phyloP scores from a whole-genome alignment of 805 yeast genomes.

The Metschnikowia sp. region DNA sequence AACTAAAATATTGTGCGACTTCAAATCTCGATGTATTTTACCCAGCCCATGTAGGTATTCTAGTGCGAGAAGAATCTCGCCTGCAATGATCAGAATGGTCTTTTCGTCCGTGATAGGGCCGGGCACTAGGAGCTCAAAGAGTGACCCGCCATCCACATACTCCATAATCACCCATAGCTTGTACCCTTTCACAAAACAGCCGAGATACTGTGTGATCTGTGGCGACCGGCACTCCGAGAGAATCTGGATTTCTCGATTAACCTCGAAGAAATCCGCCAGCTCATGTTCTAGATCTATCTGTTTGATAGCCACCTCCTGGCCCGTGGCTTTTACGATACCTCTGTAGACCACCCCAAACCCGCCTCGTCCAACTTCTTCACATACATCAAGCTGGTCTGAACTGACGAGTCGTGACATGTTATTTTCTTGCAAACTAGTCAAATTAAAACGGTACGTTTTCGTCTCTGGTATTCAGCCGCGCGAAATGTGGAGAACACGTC shows the following conservation, averaged over 20 bases:
- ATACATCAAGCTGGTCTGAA: slow-evolving; percentile 40
- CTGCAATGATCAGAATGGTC: slow-evolving; percentile 48
- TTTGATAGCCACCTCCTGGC: slow-evolving; percentile 52
- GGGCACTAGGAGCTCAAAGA: slow-evolving; percentile 59
- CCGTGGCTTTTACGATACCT: slow-evolving; percentile 48
- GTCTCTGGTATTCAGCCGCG: background rate
- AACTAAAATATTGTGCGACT: slow-evolving; percentile 40
- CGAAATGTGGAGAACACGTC: slow-evolving; percentile 6
- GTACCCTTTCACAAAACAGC: slow-evolving; percentile 66
- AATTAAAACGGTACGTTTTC: background rate
- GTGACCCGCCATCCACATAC: slow-evolving; percentile 73
- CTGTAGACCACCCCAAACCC: slow-evolving; percentile 76
- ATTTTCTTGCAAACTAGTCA: no score
- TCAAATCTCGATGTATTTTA: slow-evolving; percentile 64
- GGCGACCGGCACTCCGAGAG: slow-evolving; percentile 61
- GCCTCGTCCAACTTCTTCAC: slow-evolving; percentile 66
- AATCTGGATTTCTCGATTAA: slow-evolving; percentile 68
- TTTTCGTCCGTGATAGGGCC: slow-evolving; percentile 56
- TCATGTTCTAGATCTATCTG: slow-evolving; percentile 74
- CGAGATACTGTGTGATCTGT: slow-evolving; percentile 65
- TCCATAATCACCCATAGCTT: slow-evolving; percentile 83
- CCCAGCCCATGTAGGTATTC: slow-evolving; percentile 66
- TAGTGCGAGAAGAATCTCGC: slow-evolving; percentile 57
- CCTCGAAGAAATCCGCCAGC: slow-evolving; percentile 59
- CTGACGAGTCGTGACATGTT: slow-evolving; percentile 21